These are phyloP conservation scores for Fusarium phyllophilum DNA, from an alignment of 2,329 filamentous ascomycete species.

Conservation along the genomic window DNA sequence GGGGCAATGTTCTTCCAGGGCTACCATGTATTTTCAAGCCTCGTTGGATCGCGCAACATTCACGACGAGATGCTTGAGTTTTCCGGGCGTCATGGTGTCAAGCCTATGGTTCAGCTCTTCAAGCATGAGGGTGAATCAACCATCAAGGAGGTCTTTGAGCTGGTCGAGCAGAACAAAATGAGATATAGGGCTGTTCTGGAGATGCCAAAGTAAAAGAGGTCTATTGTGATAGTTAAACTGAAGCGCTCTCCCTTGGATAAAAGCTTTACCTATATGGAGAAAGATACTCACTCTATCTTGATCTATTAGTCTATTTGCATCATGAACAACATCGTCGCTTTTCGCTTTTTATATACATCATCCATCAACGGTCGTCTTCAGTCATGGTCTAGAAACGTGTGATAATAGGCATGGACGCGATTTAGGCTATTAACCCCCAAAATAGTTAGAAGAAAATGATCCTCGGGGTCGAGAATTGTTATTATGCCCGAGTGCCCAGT, in stretches of 20 bases:
- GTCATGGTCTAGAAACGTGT: rapidly evolving
- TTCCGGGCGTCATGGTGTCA: background rate
- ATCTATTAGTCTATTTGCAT: background rate
- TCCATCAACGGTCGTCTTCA: rapidly evolving
- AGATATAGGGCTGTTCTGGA: conserved; percentile 9
- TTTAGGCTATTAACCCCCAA: background rate
- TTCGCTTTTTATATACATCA: background rate
- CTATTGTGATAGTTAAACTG: no score
- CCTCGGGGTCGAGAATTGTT: rapidly evolving
- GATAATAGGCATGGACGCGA: rapidly evolving
- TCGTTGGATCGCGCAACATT: background rate
- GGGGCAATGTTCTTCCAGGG: conserved; percentile 17
- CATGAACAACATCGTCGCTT: background rate
- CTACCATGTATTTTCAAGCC: background rate
- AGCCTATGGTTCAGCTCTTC: conserved; percentile 6
- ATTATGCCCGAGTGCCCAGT: no score
- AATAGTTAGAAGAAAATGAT: background rate
- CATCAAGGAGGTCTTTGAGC: background rate
- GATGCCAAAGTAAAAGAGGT: rapidly evolving
- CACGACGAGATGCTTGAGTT: conserved; percentile 17
- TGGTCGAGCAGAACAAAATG: conserved; percentile 4
- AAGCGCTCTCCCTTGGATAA: no score
- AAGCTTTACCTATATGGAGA: rapidly evolving
- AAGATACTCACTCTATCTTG: no score
- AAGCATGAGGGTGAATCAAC: background rate